Evolutionary conservation across 345 rosid species (phyloP).

Genomic region (Brassica incana): DNA sequence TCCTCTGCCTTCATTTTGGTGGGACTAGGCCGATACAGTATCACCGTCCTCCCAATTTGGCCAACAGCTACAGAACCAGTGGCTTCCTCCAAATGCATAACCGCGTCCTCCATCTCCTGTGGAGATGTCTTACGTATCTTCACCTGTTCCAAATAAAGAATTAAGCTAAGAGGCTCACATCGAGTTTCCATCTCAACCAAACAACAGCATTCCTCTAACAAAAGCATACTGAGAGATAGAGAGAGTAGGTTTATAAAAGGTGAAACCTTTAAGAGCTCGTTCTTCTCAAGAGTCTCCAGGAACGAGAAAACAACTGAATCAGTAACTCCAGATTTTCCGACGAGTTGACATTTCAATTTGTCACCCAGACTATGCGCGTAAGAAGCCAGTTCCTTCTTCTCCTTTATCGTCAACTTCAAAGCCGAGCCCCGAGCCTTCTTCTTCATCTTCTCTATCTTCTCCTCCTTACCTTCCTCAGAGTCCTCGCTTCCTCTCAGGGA

Average conservation of each 20-base stretch:
- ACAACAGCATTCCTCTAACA: constrained; percentile 9
- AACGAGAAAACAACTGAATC: constrained; percentile 62
- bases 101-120: constrained; percentile 77
- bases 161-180: not conserved
- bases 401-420: constrained; percentile 61
- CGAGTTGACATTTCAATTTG: constrained; percentile 72
- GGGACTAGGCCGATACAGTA: constrained; percentile 76
- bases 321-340: constrained; percentile 85
- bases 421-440: constrained; percentile 21
- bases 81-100: constrained; percentile 60
- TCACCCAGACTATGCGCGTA: constrained; percentile 76
- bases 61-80: constrained; percentile 82
- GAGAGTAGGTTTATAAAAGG: not conserved
- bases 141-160: constrained; percentile 43
- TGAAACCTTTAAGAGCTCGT: constrained; percentile 77
- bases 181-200: not conserved
- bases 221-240: not conserved
- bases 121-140: constrained; percentile 81
- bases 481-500: constrained; percentile 16
- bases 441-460: constrained; percentile 30
- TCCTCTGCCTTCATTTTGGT: constrained; percentile 82
- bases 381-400: constrained; percentile 83
- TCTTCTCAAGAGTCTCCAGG: constrained; percentile 73
- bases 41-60: constrained; percentile 80
- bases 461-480: constrained; percentile 25